Conservation (phyloP, 2,329 filamentous ascomycete species). For the Alternaria sp. region DNA sequence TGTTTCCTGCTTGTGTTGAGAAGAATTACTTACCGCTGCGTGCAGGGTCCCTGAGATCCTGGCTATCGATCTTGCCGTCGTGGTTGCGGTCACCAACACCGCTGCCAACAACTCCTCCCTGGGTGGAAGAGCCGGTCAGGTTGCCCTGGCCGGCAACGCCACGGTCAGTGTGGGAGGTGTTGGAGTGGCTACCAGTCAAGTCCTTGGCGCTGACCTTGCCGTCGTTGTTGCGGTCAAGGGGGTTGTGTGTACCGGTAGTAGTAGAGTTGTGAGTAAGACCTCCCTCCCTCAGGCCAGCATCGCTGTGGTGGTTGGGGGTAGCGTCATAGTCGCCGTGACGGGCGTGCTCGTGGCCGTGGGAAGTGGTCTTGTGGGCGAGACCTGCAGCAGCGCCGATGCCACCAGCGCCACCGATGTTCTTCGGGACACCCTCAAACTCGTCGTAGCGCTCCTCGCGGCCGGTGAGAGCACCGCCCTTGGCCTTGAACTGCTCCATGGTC, state of each 20-base stretch:
- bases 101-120: constrained; percentile 4
- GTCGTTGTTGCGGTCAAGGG: constrained; percentile 19
- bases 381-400: constrained; percentile 28
- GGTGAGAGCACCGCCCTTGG: constrained; percentile 62
- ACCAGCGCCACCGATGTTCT: constrained; percentile 53
- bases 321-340: constrained; percentile 31
- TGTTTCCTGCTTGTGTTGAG: too few species aligned
- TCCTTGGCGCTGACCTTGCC: constrained; percentile 13
- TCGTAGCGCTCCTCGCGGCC: constrained; percentile 66
- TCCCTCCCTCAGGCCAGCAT: neutral
- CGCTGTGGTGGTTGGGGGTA: constrained; percentile 14
- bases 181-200: constrained; percentile 10
- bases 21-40: constrained; percentile 7
- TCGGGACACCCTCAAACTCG: constrained; percentile 70
- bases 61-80: constrained; percentile 11
- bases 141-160: constrained; percentile 6
- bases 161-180: constrained; percentile 10
- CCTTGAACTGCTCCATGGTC: constrained; percentile 70
- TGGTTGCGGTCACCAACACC: constrained; percentile 9
- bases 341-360: constrained; percentile 20
- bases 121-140: neutral
- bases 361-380: constrained; percentile 26
- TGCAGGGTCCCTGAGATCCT: constrained; percentile 11
- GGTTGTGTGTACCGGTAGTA: constrained; percentile 8
- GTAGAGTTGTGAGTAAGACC: neutral